phyloP scores from a whole-genome alignment of 2,329 filamentous ascomycete species.

The Fusarium keratoplasticum region DNA sequence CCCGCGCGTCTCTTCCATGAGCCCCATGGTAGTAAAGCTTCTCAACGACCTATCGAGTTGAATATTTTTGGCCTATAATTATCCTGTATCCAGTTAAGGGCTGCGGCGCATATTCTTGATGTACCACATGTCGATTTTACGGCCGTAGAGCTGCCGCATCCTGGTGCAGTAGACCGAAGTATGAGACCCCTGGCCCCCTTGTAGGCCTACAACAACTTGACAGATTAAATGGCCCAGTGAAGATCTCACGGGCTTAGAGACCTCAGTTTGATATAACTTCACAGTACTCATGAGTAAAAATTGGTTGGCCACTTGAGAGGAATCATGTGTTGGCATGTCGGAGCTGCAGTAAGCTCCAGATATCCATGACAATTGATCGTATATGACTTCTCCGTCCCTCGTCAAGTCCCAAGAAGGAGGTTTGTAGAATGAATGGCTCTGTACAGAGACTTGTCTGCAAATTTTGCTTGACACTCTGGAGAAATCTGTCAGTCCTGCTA shows the following conservation, averaged over 20 bases:
- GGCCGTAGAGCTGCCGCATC: not conserved
- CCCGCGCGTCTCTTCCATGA: not conserved
- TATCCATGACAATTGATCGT: not conserved
- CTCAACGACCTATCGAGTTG: not conserved
- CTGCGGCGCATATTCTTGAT: not conserved
- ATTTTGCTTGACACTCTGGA: not conserved
- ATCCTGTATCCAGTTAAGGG: not conserved
- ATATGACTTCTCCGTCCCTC: not conserved
- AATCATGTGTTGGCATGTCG: not conserved
- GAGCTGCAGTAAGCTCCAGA: not conserved
- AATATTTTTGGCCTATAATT: not conserved
- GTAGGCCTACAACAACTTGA: not conserved
- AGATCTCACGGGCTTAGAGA: not conserved
- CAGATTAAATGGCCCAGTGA: not conserved
- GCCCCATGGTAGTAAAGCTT: not conserved
- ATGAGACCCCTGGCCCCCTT: not conserved
- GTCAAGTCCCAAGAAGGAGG: not conserved
- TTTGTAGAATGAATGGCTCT: not conserved
- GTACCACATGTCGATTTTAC: not conserved
- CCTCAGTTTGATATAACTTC: not conserved
- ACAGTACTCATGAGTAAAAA: not conserved
- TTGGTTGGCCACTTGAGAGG: not conserved
- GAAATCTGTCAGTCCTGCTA: not conserved
- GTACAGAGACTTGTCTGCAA: not conserved
- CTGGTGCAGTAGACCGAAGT: not conserved